Base-by-base conservation (phyloP, 2,329 filamentous ascomycete genomes). In the Geosmithia flava region DNA sequence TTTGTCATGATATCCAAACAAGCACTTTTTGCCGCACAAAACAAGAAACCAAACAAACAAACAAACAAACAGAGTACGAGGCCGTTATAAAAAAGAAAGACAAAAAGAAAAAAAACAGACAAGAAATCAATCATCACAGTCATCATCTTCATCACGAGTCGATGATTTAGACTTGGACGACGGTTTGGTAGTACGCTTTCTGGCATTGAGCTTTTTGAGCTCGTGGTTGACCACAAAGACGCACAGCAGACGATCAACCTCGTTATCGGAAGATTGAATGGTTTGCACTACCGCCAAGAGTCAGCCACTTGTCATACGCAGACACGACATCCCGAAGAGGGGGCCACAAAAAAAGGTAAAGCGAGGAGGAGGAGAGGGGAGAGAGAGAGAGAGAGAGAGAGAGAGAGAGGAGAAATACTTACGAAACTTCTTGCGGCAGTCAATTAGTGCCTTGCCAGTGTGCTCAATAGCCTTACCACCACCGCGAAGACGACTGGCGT, bases 211-310 rank as follows among this genome's bases (percentile, higher is more conserved):
- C 54, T 66, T 68, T 56, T 67, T 66, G 20, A 67, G 47, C 53
- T 68, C 65, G 48, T 68, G 65, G 47, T 63, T 60, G 19, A 68
- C 58, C 30, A 68, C 63, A 42, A 68, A 56, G 30, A 55, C 54
- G 48, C 58, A 58, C 16, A 68, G 53, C 47, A 65, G 58, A 45
- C 56, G 52, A 48, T 66, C 64, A 46, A 59, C 57, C 27, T 62
- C 60, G 43, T 57, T 49, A 27, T 56, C 51, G 5, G 64, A 65
- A 20, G 55, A 51, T 50, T 65, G 59, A 23, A 67, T 47, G 30
- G 51, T 53, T 47, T 60, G 57, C 45, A 65, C 64, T 67, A 42
- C 20, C 41, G 15, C 16, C 17, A 42, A 19, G 16, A 42, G 15
- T 16, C 39, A 16, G 39, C 23, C 8, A 4, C 4, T 27, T 27